These are phyloP conservation scores for Dryas integrifolia DNA, from an alignment of 331 rosid genomes.

Conservation along the genomic window DNA sequence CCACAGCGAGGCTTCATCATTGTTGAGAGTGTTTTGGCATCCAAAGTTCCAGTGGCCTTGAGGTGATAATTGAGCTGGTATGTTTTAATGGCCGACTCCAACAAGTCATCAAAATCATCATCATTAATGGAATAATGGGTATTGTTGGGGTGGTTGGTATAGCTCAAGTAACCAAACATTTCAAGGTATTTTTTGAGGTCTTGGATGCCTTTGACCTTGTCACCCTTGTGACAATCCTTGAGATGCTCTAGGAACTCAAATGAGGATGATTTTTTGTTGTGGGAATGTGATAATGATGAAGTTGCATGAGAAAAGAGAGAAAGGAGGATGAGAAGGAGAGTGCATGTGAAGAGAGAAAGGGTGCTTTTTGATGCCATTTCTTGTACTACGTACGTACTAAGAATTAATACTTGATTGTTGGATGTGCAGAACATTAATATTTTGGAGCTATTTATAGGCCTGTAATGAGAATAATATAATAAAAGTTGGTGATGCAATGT, in stretches of 20 bases:
- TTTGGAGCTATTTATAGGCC: background rate
- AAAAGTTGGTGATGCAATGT: too few species aligned
- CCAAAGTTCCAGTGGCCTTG: constrained; percentile 23
- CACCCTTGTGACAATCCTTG: constrained; percentile 24
- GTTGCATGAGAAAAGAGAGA: background rate
- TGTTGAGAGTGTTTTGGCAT: constrained; percentile 12
- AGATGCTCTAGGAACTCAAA: constrained; percentile 29
- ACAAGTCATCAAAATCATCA: constrained; percentile 18
- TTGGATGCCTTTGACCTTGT: constrained; percentile 17
- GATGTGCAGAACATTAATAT: background rate
- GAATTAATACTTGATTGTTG: too few species aligned
- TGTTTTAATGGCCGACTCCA: constrained; percentile 28
- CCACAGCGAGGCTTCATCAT: constrained; percentile 43
- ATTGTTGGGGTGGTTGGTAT: background rate
- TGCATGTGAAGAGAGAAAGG: background rate
- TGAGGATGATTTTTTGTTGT: background rate
- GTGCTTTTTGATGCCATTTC: constrained; percentile 13
- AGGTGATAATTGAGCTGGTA: constrained; percentile 27
- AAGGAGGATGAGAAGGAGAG: constrained; percentile 1
- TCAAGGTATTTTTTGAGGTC: constrained; percentile 34
- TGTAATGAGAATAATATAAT: background rate
- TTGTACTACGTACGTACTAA: background rate
- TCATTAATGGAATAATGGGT: too few species aligned
- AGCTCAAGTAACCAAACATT: constrained; percentile 31
- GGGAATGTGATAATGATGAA: background rate